Evolutionary conservation across 306 rosid genomes (phyloP).

Genomic region (Alnus rubra): DNA sequence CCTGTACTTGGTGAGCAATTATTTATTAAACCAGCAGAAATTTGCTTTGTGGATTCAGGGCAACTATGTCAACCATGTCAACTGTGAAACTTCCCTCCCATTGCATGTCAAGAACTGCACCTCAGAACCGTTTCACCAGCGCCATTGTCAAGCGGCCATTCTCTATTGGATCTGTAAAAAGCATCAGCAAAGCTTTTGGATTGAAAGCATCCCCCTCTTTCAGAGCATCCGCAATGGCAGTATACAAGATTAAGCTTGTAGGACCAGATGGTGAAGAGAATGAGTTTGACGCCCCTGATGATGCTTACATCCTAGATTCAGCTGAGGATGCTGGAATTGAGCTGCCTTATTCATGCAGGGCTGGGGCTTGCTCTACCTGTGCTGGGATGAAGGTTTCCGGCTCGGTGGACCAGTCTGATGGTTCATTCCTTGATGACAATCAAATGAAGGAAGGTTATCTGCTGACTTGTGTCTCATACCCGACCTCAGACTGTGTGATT

Average conservation of each 20-base stretch:
- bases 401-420: constrained; percentile 72
- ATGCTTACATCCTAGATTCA: constrained; percentile 67
- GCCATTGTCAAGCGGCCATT: constrained; percentile 46
- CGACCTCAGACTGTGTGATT: constrained; percentile 72
- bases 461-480: constrained; percentile 69
- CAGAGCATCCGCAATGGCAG: constrained; percentile 60
- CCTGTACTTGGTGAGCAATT: neutral
- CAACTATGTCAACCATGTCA: constrained; percentile 58
- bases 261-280: constrained; percentile 62
- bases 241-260: constrained; percentile 69
- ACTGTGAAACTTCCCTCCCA: constrained; percentile 41
- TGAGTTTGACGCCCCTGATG: constrained; percentile 77
- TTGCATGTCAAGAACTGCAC: constrained; percentile 38
- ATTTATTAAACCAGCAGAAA: constrained; percentile 16
- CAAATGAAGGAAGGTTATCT: constrained; percentile 59
- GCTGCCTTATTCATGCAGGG: constrained; percentile 83
- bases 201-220: constrained; percentile 54
- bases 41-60: constrained; percentile 35
- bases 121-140: constrained; percentile 25
- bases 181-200: constrained; percentile 49
- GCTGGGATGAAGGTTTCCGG: constrained; percentile 68
- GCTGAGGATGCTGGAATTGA: constrained; percentile 80
- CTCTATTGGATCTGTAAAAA: constrained; percentile 50
- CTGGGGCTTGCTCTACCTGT: constrained; percentile 85
- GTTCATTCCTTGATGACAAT: constrained; percentile 70